Evolutionary conservation across 1,284 basidiomycete species (phyloP).

Genomic region (Peniophora sp.): DNA sequence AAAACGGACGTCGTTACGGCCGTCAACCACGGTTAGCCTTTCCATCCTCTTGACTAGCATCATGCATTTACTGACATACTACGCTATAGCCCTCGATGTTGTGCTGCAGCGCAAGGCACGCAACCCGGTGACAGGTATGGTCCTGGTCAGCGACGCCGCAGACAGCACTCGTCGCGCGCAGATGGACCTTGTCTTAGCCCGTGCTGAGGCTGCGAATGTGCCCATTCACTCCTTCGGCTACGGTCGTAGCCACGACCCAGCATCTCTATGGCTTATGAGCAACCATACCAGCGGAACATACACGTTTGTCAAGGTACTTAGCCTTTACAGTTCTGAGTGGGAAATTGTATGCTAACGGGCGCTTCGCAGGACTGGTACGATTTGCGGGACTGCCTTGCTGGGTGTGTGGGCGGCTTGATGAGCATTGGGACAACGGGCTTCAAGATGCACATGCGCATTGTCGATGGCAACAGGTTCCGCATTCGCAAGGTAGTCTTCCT

Average conservation of each 20-base stretch:
- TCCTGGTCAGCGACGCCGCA: conserved; percentile 86
- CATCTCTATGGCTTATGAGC: conserved; percentile 97
- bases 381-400: conserved; percentile 81
- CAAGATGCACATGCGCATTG: conserved; percentile 87
- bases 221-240: conserved; percentile 97
- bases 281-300: conserved; percentile 97
- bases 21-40: conserved; percentile 74
- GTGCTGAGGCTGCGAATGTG: conserved; percentile 91
- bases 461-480: conserved; percentile 77
- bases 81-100: conserved; percentile 70
- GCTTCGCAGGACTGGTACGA: conserved; percentile 75
- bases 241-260: conserved; percentile 92
- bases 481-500: conserved; percentile 54
- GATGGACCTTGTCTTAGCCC: conserved; percentile 95
- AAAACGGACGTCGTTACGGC: conserved; percentile 95
- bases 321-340: too few relatives aligned
- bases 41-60: not conserved
- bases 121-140: conserved; percentile 85
- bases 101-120: conserved; percentile 89
- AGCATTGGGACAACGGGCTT: conserved; percentile 83
- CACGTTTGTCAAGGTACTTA: conserved; percentile 70
- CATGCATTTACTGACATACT: not conserved
- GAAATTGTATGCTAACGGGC: too few relatives aligned
- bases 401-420: conserved; percentile 91
- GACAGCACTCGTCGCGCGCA: conserved; percentile 93